Evolutionary conservation across 352 stramenopile genomes (phyloP).

Genomic region (Peronospora tabacina): DNA sequence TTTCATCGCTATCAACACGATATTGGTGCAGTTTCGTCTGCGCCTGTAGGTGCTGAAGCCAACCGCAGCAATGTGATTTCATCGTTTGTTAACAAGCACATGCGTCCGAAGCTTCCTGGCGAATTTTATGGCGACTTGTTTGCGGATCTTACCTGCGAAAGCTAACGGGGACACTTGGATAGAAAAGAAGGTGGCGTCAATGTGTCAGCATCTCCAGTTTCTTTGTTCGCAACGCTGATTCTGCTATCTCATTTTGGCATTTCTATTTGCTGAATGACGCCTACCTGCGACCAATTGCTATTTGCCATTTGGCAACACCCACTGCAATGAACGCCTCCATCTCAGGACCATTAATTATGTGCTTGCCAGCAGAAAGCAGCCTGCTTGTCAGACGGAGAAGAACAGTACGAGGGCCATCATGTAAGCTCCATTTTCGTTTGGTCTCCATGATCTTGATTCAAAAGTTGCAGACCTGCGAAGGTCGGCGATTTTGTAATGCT

Average conservation of each 20-base stretch:
- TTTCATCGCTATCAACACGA: constrained; percentile 75
- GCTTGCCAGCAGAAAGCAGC: not conserved
- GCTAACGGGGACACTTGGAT: constrained; percentile 7
- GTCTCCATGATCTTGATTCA: not conserved
- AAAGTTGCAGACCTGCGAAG: not conserved
- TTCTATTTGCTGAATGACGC: not conserved
- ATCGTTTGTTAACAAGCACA: constrained; percentile 69
- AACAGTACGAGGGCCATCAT: not conserved
- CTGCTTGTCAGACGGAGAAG: not conserved
- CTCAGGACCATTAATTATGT: constrained; percentile 7
- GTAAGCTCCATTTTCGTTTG: not conserved
- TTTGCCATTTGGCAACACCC: constrained; percentile 21
- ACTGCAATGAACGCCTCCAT: not conserved
- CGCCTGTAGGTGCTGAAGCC: constrained; percentile 57
- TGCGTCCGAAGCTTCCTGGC: constrained; percentile 72
- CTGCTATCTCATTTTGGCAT: constrained; percentile 8
- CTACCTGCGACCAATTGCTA: constrained; percentile 2
- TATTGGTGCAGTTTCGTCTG: constrained; percentile 52
- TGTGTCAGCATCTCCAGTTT: constrained; percentile 17
- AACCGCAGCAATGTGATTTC: constrained; percentile 67
- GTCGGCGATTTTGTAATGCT: constrained; percentile 59
- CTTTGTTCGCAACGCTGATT: constrained; percentile 7
- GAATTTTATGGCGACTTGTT: constrained; percentile 85
- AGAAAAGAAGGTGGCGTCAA: constrained; percentile 10
- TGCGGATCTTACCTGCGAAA: constrained; percentile 36